Conservation (phyloP, 2,329 filamentous ascomycete genomes). For the Annulohypoxylon truncatum region DNA sequence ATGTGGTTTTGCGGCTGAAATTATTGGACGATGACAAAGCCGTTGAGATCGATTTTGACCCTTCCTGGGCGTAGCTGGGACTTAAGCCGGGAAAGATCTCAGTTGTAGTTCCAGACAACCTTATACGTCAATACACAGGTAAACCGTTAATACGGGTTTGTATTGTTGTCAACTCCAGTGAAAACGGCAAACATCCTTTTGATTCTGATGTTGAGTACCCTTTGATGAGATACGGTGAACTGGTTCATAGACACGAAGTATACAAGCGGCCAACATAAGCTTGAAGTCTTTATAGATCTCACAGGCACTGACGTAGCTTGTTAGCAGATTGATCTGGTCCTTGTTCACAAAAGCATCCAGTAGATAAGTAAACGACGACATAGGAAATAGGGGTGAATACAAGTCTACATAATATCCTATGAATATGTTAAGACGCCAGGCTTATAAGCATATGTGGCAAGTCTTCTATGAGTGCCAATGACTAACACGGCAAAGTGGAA, state of each 20-base stretch:
- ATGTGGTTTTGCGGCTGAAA: constrained; percentile 7
- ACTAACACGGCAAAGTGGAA: not conserved
- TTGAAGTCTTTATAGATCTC: not conserved
- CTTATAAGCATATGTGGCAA: not conserved
- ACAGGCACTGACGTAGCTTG: constrained; percentile 2
- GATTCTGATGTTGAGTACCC: not conserved
- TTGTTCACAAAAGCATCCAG: not conserved
- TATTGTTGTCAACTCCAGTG: not conserved
- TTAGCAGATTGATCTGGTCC: constrained; percentile 31
- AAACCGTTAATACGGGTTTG: not conserved
- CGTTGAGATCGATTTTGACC: not conserved
- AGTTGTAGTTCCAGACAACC: not conserved
- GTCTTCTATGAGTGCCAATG: not conserved
- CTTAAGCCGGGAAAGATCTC: not conserved
- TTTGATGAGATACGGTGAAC: not conserved
- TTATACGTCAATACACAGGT: not conserved
- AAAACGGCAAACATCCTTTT: not conserved
- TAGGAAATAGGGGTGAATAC: not conserved
- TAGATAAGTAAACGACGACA: not conserved
- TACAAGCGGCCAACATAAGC: not conserved
- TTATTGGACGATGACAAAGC: not conserved
- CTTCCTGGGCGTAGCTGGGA: no score
- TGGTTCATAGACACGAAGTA: not conserved
- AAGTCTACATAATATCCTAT: not conserved
- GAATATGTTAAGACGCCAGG: no score